Percentiles rank a stretch among this genome's conserved stretches.
These are phyloP conservation scores for Jimgerdemannia lactiflua DNA, from an alignment of 192 early-diverging fungal genomes.

Conservation along the genomic window DNA sequence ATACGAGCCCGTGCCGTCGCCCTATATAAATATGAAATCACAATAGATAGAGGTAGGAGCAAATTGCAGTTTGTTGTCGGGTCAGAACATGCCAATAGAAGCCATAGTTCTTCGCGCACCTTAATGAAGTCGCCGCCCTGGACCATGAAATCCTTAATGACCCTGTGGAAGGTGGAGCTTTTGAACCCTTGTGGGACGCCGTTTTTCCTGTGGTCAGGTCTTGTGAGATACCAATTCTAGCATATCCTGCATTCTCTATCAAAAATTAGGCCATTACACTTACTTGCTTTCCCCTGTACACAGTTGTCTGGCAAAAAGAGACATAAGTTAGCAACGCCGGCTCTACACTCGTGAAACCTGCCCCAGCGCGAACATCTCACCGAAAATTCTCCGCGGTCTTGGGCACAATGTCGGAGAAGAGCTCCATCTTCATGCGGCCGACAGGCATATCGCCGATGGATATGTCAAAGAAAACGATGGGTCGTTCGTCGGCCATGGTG, in stretches of 20 bases:
- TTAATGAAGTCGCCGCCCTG: constrained; percentile 93
- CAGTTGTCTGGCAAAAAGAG: constrained; percentile 58
- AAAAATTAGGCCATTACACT: constrained; percentile 6
- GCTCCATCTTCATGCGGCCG: constrained; percentile 69
- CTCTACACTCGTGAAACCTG: too few relatives aligned
- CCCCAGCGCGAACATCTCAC: constrained; percentile 13
- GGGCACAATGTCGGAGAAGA: constrained; percentile 69
- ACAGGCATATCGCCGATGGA: constrained; percentile 64
- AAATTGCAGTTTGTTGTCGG: too few relatives aligned
- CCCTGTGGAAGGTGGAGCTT: constrained; percentile 77
- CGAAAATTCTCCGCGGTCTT: constrained; percentile 83
- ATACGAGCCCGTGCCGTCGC: constrained; percentile 83
- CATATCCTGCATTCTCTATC: constrained; percentile 7
- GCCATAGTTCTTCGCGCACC: constrained; percentile 17
- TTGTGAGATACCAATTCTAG: constrained; percentile 5
- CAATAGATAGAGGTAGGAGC: not conserved
- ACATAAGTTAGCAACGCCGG: not conserved
- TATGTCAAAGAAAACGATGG: constrained; percentile 72
- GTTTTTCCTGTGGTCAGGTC: constrained; percentile 57
- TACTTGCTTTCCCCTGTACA: constrained; percentile 89
- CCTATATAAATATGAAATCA: constrained; percentile 31
- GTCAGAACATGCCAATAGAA: not conserved
- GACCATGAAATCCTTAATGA: constrained; percentile 92
- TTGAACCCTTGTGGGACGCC: constrained; percentile 89
- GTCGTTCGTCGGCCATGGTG: constrained; percentile 19